These are phyloP conservation scores for Penicillium sp. DNA, from an alignment of 2,329 filamentous ascomycete genomes.

Conservation along the genomic window DNA sequence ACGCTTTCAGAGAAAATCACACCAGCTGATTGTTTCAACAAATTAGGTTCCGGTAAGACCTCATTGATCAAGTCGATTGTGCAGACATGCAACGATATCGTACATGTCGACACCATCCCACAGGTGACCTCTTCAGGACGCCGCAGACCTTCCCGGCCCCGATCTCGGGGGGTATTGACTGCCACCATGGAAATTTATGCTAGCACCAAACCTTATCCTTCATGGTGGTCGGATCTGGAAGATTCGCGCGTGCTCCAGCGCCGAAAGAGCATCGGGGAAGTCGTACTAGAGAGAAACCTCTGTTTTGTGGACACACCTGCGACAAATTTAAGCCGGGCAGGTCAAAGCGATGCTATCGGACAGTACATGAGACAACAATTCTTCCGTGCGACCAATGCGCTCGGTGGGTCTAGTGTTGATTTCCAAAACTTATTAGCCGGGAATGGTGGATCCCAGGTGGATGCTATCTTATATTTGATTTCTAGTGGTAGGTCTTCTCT, in stretches of 20 bases:
- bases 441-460: slow-evolving; percentile 78
- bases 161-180: slow-evolving; percentile 19
- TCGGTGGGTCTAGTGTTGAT: slow-evolving; percentile 68
- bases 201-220: slow-evolving; percentile 79
- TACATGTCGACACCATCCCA: slow-evolving; percentile 74
- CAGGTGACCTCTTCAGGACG: slow-evolving; percentile 18
- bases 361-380: slow-evolving; percentile 73
- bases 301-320: slow-evolving; percentile 86
- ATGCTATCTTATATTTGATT: slow-evolving; percentile 81
- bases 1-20: neutral
- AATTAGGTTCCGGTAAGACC: slow-evolving; percentile 77
- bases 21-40: slow-evolving; percentile 1
- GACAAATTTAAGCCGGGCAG: slow-evolving; percentile 53
- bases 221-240: slow-evolving; percentile 84
- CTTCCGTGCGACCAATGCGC: slow-evolving; percentile 61
- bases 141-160: slow-evolving; percentile 23
- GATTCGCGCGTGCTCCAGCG: slow-evolving; percentile 60
- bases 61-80: slow-evolving; percentile 86
- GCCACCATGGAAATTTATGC: slow-evolving; percentile 69
- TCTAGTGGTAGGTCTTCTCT: slow-evolving; percentile 59
- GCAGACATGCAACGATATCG: slow-evolving; percentile 84
- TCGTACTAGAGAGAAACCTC: slow-evolving; percentile 83
- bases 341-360: slow-evolving; percentile 60
- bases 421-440: slow-evolving; percentile 75
- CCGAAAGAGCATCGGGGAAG: slow-evolving; percentile 71